These are phyloP conservation scores for Eremochloa ophiuroides DNA, from an alignment of 176 grass and related monocot genomes.

Conservation along the genomic window DNA sequence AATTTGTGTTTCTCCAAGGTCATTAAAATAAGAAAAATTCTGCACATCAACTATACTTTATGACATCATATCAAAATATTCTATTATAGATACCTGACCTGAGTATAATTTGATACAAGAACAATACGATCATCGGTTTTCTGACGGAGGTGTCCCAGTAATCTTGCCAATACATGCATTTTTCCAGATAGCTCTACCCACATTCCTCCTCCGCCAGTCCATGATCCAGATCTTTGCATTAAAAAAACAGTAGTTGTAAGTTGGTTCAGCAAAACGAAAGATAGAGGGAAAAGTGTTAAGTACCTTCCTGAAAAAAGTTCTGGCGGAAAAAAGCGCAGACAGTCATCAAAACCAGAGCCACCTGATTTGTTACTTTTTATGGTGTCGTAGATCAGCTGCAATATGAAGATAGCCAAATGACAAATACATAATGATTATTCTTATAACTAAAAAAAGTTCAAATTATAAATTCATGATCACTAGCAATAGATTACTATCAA, in stretches of 20 bases:
- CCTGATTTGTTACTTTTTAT: slow-evolving; percentile 77
- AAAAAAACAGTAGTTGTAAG: slow-evolving; percentile 18
- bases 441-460: not conserved
- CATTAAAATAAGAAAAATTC: not conserved
- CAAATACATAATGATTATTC: not conserved
- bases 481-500: not conserved
- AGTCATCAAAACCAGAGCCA: slow-evolving; percentile 76
- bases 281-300: slow-evolving; percentile 18
- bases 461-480: not conserved
- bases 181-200: slow-evolving; percentile 97
- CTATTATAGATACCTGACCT: slow-evolving; percentile 47
- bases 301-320: slow-evolving; percentile 97
- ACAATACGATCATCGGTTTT: slow-evolving; percentile 95
- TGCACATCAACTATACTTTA: not conserved
- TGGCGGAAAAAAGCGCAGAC: slow-evolving; percentile 72
- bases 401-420: slow-evolving; percentile 18
- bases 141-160: slow-evolving; percentile 76
- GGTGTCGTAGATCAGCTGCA: slow-evolving; percentile 90
- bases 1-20: not conserved
- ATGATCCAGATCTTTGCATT: slow-evolving; percentile 84
- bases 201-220: slow-evolving; percentile 91
- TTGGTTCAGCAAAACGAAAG: slow-evolving; percentile 14
- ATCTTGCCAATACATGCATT: slow-evolving; percentile 94
- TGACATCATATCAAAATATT: slow-evolving; percentile 1
- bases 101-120: slow-evolving; percentile 98